Conservation (phyloP, 805 yeast genomes). For the Yarrowia alimentaria region DNA sequence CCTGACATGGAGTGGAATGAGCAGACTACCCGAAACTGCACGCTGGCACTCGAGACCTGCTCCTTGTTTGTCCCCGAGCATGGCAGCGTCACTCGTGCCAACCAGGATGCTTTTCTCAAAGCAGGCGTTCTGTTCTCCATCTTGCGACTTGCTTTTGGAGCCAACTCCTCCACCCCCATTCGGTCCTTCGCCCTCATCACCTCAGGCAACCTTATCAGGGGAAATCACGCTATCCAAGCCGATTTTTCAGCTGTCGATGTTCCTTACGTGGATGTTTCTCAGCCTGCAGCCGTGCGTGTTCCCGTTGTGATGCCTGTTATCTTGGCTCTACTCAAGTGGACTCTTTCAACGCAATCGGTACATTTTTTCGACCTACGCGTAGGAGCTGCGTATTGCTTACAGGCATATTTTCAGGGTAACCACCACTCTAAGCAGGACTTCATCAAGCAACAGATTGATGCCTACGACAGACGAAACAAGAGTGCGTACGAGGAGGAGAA, state of each 20-base stretch:
- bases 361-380: slow-evolving; percentile 80
- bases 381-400: slow-evolving; percentile 64
- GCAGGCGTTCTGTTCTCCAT: slow-evolving; percentile 65
- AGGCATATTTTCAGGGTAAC: slow-evolving; percentile 67
- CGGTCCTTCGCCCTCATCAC: slow-evolving; percentile 69
- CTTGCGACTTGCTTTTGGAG: slow-evolving; percentile 65
- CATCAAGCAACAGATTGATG: slow-evolving; percentile 60
- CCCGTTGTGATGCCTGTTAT: slow-evolving; percentile 61
- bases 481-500: slow-evolving; percentile 24
- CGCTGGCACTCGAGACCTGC: slow-evolving; percentile 67
- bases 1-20: slow-evolving; percentile 67
- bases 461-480: slow-evolving; percentile 41
- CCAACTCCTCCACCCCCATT: slow-evolving; percentile 60
- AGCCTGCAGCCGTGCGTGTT: slow-evolving; percentile 43
- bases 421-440: slow-evolving; percentile 59
- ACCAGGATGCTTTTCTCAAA: slow-evolving; percentile 60
- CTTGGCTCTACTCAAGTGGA: slow-evolving; percentile 78
- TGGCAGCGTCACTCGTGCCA: slow-evolving; percentile 56
- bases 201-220: slow-evolving; percentile 70
- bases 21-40: slow-evolving; percentile 66
- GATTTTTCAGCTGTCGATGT: slow-evolving; percentile 82
- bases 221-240: slow-evolving; percentile 64
- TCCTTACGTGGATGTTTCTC: slow-evolving; percentile 80
- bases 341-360: slow-evolving; percentile 71
- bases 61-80: slow-evolving; percentile 71